Evolutionary conservation across 2,329 filamentous ascomycete genomes (phyloP).

Genomic region (Beauveria pseudobassiana): DNA sequence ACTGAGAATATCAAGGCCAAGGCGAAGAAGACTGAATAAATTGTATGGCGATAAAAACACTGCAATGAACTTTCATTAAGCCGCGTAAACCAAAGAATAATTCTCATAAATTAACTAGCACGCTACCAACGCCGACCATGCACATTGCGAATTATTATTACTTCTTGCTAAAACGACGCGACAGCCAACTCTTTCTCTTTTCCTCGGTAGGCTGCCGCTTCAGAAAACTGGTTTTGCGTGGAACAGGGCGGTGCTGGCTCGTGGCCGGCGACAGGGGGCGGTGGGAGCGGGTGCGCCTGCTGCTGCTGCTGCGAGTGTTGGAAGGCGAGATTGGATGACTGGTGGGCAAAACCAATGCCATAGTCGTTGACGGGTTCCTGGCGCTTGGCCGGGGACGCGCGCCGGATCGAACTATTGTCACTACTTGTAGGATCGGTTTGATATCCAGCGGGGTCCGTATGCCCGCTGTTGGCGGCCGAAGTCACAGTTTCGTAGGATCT

Average conservation of each 20-base stretch:
- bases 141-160: slow-evolving; percentile 16
- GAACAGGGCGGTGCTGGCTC: slow-evolving; percentile 16
- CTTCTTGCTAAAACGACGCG: slow-evolving; percentile 67
- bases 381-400: slow-evolving; percentile 51
- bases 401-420: slow-evolving; percentile 86
- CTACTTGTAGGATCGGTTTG: slow-evolving; percentile 81
- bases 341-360: slow-evolving; percentile 50
- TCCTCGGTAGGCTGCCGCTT: slow-evolving; percentile 35
- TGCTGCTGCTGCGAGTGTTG: slow-evolving; percentile 11
- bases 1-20: slow-evolving; percentile 33
- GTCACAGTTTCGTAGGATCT: slow-evolving; percentile 83
- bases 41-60: not conserved
- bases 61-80: not conserved
- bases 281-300: slow-evolving; percentile 15
- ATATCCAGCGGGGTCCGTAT: slow-evolving; percentile 69
- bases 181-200: slow-evolving; percentile 88
- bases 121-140: slow-evolving; percentile 23
- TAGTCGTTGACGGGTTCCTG: slow-evolving; percentile 53
- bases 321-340: slow-evolving; percentile 32
- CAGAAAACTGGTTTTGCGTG: slow-evolving; percentile 23
- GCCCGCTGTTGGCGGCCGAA: slow-evolving; percentile 66
- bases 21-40: slow-evolving; percentile 42
- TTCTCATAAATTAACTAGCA: slow-evolving; percentile 14
- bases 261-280: slow-evolving; percentile 19
- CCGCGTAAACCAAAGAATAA: slow-evolving; percentile 9